phyloP scores from a whole-genome alignment of 176 grass and related monocot species.

The Carex parvula region DNA sequence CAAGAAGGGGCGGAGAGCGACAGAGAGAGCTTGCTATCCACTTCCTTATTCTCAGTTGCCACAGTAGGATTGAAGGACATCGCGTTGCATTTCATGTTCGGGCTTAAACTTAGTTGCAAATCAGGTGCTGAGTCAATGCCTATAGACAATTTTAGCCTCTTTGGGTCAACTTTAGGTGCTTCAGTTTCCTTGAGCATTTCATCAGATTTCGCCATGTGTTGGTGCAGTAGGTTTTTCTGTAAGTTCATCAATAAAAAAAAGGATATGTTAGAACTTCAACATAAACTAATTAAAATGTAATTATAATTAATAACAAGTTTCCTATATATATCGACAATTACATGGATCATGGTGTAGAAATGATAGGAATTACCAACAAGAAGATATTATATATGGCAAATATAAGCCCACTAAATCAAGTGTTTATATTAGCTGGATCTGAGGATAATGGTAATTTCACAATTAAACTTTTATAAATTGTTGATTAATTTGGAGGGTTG shows the following conservation, averaged over 20 bases:
- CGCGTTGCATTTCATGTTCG: constrained; percentile 11
- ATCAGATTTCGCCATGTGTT: not conserved
- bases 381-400: not conserved
- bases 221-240: constrained; percentile 22
- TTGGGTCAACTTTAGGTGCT: not conserved
- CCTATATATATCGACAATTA: not conserved
- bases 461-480: no score
- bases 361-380: not conserved
- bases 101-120: constrained; percentile 63
- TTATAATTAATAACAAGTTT: not conserved
- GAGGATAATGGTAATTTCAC: no score
- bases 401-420: no score
- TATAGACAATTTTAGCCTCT: constrained; percentile 29
- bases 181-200: constrained; percentile 22
- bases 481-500: no score
- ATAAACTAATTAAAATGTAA: not conserved
- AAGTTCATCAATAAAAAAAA: constrained; percentile 12
- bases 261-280: not conserved
- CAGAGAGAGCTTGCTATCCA: constrained; percentile 46
- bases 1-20: constrained; percentile 50
- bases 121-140: constrained; percentile 28
- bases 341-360: not conserved
- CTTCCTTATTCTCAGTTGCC: constrained; percentile 26
- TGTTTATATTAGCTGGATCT: no score
- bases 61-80: constrained; percentile 28